Evolutionary conservation across 352 stramenopile species (phyloP).

Genomic region (Peronospora belbahrii): DNA sequence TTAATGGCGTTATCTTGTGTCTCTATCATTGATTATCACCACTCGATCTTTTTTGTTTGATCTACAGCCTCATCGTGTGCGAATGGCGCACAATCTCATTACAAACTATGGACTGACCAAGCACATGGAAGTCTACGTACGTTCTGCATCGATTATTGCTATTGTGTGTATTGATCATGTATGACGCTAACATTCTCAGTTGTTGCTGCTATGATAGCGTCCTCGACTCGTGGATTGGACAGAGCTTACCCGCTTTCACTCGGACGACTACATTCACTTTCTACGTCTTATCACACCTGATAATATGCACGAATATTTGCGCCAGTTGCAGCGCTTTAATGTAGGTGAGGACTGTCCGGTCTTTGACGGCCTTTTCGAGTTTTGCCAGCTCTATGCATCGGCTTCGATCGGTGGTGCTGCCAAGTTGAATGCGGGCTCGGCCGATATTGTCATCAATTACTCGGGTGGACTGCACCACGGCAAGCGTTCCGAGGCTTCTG

Average conservation of each 20-base stretch:
- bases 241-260: constrained; percentile 98
- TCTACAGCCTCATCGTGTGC: constrained; percentile 93
- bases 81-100: constrained; percentile 99
- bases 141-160: constrained; percentile 23
- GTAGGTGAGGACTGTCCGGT: constrained; percentile 99
- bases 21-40: not conserved
- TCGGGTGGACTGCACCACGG: constrained; percentile 97
- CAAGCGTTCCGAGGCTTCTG: constrained; percentile 97
- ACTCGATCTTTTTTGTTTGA: not conserved
- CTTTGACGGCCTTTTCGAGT: constrained; percentile 99
- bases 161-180: not conserved
- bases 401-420: constrained; percentile 95
- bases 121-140: constrained; percentile 98
- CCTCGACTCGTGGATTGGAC: constrained; percentile 93
- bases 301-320: constrained; percentile 95
- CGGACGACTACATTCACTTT: constrained; percentile 99
- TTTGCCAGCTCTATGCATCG: constrained; percentile 96
- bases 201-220: constrained; percentile 40
- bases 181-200: constrained; percentile 4
- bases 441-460: constrained; percentile 99
- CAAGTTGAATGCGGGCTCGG: constrained; percentile 91
- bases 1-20: not conserved
- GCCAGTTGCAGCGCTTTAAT: constrained; percentile 94
- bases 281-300: constrained; percentile 95
- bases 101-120: constrained; percentile 99